Evolutionary conservation across 116 monocot genomes (phyloP), one percentile per base, ranked within the genome.

Genomic region (Dioscorea cayenensis): DNA sequence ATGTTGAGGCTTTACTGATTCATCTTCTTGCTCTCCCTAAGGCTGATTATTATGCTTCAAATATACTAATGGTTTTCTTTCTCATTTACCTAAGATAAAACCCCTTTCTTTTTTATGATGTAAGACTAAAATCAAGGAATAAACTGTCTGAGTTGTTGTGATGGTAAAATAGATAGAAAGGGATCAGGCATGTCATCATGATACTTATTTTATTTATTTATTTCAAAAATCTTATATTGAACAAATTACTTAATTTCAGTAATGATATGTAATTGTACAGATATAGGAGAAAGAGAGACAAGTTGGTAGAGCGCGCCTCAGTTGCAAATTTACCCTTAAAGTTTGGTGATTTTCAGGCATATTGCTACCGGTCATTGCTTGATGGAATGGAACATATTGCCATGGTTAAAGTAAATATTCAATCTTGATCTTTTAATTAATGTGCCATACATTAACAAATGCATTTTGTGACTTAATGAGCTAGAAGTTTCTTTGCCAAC

Each of bases 371-470:
- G 23, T 92, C 96, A 64, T 25, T 97, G 63, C 77, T 97, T 59
- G 96, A 97, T 77, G 93, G 96, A 49, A 97, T 97, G 68, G 96
- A 97, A 73, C 96, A 97, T 74, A 92, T 97, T 75, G 96, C 93
- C 35, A 97, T 97, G 93, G 93, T 92, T 32, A 97, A 97, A 85
- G 97, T 93, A 82, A 77, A 81, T 64, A 22, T 60, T 14, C 51
- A 5, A 17, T 61, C 76, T 63, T 48, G 59, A 67, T 49, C 43
- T 65, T 16, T 62, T 2, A 21, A 23, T 62, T 62, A 21, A 23
- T 27, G 25, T 62, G 10, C 18, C 21, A 62, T 22, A 12, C 21
- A 62, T 55, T 14, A 14, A 51, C 17, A 51, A 14, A 51, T 51
- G 14, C 17, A 51, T 17, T 14, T 14, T 51, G 51, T 51, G 11